Evolutionary conservation across 345 rosid species (phyloP), one percentile per base, ranked within the genome.

Genomic region (Gossypium stocksii): DNA sequence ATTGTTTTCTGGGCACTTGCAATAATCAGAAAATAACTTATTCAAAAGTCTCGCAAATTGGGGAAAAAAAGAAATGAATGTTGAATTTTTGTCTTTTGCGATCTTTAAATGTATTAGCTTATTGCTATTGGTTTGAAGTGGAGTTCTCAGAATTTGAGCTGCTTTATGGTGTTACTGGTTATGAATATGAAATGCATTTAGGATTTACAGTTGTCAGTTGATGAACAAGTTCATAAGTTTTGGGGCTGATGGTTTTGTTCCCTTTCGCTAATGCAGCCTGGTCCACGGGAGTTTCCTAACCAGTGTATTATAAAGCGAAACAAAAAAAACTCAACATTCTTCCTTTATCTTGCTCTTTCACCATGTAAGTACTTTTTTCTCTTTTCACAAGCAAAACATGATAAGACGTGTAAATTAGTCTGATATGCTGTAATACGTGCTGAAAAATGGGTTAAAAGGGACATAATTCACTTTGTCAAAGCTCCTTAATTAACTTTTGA

Each of bases 221-320:
- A 41, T 66, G 23, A 58, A 61, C 29, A 43, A n/a, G 5, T 76
- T 14, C 10, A 10, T 14, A 3, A 10, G 44, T 22, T 45, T 70
- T 25, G n/a, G 76, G 46, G 49, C 68, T 80, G 63, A 64, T 74
- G 58, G 17, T 48, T 53, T 49, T 70, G 25, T 73, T 56, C 22
- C 25, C 59, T 27, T 73, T 25, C 71, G 22, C 72, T 70, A 23
- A 52, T 68, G 66, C 80, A 66, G 69, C 76, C 76, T 60, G 76
- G 97, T 73, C 97, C 98, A 0, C 77, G 81, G 6, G 92, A 88
- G 13, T 70, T 74, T 44, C 86, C 92, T 1, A 89, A 92, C 76
- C 94, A 88, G 63, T 94, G 97, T 79, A 82, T 94, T 66, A 89
- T 92, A 71, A 90, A 74, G 83, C 84, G 97, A 82, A 86, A 83